Evolutionary conservation across 2,329 filamentous ascomycete species (phyloP), one percentile per base, ranked within the genome.

Genomic region (Cercospora janseana): DNA sequence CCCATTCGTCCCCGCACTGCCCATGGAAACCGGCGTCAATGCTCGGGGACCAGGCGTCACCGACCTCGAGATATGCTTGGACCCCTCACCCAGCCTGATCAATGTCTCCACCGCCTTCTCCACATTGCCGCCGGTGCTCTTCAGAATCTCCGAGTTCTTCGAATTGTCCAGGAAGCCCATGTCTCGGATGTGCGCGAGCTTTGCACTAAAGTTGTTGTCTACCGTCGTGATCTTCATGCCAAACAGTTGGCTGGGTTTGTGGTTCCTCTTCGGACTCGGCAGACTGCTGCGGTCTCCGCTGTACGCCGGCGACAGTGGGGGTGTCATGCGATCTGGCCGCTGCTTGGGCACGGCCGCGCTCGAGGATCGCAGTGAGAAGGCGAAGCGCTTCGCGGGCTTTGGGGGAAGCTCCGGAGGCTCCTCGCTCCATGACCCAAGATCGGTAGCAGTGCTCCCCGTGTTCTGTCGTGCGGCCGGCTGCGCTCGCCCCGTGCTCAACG

Each of bases 141-240:
- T 91, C 13, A 98, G 73, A 20, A 96, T 83, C 45, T 86, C 82
- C 4, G 82, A 77, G 64, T 96, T 97, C 52, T 87, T 82, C 60
- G 86, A 87, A 32, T 86, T 83, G 65, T 98, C 90, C 3, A 74
- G 75, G 63, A 98, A 98, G 0, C 93, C 93, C 90, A 97, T 95
- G 49, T 96, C 90, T 48, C 83, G 81, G 50, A 98, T 72, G 45
- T 82, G 83, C 3, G 77, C 75, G 66, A 97, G 70, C 68, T 97
- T 97, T 42, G 79, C 77, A 34, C 94, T 88, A 47, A 84, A 78
- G 51, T 83, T 82, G 58, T 86, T 73, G 52, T 74, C 79, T 20
- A 93, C 75, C 38, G 80, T 83, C 8, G 63, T 65, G 40, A 66
- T 67, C 49, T 60, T 66, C 65, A 66, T 67, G 20, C 65, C 64